Evolutionary conservation across 2,329 filamentous ascomycete genomes (phyloP).

Genomic region (Aureobasidium pullulans): DNA sequence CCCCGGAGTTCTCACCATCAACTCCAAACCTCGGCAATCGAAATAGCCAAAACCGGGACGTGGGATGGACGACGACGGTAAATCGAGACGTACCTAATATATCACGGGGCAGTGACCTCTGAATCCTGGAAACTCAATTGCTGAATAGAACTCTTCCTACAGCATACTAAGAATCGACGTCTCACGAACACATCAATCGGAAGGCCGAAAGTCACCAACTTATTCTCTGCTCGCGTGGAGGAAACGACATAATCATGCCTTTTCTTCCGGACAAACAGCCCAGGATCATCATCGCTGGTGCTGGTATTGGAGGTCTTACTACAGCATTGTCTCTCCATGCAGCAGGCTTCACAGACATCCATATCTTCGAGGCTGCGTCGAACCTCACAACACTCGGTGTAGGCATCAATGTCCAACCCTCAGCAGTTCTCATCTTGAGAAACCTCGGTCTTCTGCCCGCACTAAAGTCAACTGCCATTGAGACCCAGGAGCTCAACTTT

Average conservation of each 20-base stretch:
- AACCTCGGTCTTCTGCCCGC: slow-evolving; percentile 37
- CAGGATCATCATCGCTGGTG: slow-evolving; percentile 40
- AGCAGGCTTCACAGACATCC: slow-evolving; percentile 42
- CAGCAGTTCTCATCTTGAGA: slow-evolving; percentile 38
- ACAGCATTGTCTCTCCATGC: slow-evolving; percentile 49
- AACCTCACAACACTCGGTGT: slow-evolving; percentile 38
- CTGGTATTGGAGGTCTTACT: slow-evolving; percentile 45
- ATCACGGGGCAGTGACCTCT: background rate
- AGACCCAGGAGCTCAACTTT: slow-evolving; percentile 38
- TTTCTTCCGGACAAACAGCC: slow-evolving; percentile 12
- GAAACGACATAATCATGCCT: slow-evolving; percentile 2
- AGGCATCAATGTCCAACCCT: slow-evolving; percentile 42
- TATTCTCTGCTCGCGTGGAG: background rate
- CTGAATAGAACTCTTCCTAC: background rate
- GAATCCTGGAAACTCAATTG: background rate
- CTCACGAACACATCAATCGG: too few relatives aligned
- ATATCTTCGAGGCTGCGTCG: slow-evolving; percentile 37
- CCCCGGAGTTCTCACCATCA: slow-evolving; percentile 1
- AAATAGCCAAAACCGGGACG: slow-evolving; percentile 5
- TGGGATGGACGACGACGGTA: background rate
- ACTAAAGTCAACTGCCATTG: slow-evolving; percentile 34
- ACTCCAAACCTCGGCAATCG: slow-evolving; percentile 5
- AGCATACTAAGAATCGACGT: background rate
- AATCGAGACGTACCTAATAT: background rate
- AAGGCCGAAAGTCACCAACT: too few relatives aligned